Base-by-base conservation (phyloP, 371 early-diverging fungal species). In the Mycotypha africana region DNA sequence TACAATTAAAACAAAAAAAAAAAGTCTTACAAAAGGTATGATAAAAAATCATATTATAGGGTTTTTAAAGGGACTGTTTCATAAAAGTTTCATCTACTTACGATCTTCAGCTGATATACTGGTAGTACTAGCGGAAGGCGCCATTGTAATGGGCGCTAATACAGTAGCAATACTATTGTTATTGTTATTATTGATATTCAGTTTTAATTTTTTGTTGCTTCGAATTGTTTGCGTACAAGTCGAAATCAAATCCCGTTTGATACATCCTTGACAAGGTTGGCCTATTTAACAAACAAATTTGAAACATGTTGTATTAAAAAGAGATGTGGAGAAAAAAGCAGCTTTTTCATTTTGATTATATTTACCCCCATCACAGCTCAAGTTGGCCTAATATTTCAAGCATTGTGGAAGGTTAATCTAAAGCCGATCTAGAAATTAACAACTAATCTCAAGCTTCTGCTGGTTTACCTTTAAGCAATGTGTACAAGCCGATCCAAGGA, bases 251-350 rank as follows among this genome's bases (percentile, higher is more conserved):
- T 86, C 86, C 23, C 86, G 72, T 62, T 88, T 89, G 20, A 86
- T 73, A 60, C 94, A 94, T 4, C 91, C 81, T 39, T 75, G 76
- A 61, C 95, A 94, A 22, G 95, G 95, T 37, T 93, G 81, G 14
- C 71, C 84, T 83, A 55, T 42, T n/a, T n/a, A n/a, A 22, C 14
- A n/a, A 26, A 38, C 32, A 22, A 2, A 56, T 45, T 45, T 38
- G 40, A 41, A 37, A 31, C 32, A 22, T n/a, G n/a, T n/a, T n/a
- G 28, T 23, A 45, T 38, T 36, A 44, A 33, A 38, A 57, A 46
- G 45, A 44, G 45, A 23, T 4, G 24, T 12, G 2, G n/a, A 17
- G 14, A 31, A 28, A 28, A 4, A 19, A 15, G 20, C 6, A 15
- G 11, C 17, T 26, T 10, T 38, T 2, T 17, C 2, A 30, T 2